phyloP scores from a whole-genome alignment of 371 early-diverging fungal genomes.

The Rhizomucor pusillus region DNA sequence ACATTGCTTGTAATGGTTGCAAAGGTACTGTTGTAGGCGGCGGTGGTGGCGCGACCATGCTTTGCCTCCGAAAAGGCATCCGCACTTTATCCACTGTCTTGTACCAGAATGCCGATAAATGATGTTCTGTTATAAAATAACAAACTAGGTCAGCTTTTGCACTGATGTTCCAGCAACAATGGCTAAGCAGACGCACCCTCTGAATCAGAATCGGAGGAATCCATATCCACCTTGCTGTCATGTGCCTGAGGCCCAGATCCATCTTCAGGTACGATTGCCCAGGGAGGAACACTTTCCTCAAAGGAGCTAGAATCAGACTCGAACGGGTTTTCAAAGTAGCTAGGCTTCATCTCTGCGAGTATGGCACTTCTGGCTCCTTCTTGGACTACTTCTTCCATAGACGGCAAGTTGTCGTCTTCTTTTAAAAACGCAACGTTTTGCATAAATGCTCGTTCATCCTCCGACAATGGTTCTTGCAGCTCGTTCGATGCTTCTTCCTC shows the following conservation, averaged over 20 bases:
- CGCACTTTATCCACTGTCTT: too few relatives aligned
- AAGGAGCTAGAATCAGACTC: conserved; percentile 19
- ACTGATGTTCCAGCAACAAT: too few relatives aligned
- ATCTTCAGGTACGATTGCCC: conserved; percentile 8
- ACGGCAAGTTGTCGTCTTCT: conserved; percentile 33
- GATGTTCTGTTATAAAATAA: too few relatives aligned
- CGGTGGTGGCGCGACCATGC: too few relatives aligned
- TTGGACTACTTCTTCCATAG: conserved; percentile 33
- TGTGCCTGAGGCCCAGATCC: conserved; percentile 12
- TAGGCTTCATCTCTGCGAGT: conserved; percentile 17
- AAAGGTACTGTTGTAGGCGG: conserved; percentile 1
- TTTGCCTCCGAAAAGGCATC: too few relatives aligned
- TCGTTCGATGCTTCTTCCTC: conserved; percentile 13
- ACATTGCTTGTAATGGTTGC: not conserved
- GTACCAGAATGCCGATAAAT: too few relatives aligned
- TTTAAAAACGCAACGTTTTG: not conserved
- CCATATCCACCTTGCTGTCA: not conserved
- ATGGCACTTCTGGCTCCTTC: conserved; percentile 10
- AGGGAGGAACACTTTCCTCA: conserved; percentile 23
- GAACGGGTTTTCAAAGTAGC: conserved; percentile 45
- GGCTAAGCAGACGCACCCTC: too few relatives aligned
- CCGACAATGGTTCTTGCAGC: conserved; percentile 8
- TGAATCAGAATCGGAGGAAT: not conserved
- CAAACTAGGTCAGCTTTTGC: too few relatives aligned
- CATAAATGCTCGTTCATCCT: conserved; percentile 16